A percentile compares a stretch with the other conserved stretches of the same genome.
Conservation (phyloP, 2,329 filamentous ascomycete genomes). For the Ceratocystis huliohia region DNA sequence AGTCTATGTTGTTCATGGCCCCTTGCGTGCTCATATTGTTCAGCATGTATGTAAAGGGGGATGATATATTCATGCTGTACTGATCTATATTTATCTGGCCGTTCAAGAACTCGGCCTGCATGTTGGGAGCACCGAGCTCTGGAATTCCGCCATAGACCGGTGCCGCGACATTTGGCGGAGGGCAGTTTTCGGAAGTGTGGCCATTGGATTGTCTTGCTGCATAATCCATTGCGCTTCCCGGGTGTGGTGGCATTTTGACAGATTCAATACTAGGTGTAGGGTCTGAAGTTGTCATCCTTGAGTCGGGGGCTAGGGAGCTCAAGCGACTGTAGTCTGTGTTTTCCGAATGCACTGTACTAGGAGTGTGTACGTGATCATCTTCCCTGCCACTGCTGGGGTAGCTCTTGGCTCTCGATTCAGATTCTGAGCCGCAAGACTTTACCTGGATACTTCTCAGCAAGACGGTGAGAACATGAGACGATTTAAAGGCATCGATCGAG, state of each 20-base stretch:
- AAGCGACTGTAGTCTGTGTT: background rate
- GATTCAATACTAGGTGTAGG: background rate
- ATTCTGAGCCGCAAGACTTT: background rate
- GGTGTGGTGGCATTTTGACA: background rate
- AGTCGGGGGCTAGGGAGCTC: background rate
- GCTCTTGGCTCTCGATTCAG: background rate
- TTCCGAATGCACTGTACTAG: background rate
- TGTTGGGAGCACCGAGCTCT: background rate
- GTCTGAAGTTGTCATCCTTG: background rate
- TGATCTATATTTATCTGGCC: background rate
- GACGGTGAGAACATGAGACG: slow-evolving; percentile 63
- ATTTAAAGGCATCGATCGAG: slow-evolving; percentile 85
- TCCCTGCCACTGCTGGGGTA: background rate
- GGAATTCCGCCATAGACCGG: background rate
- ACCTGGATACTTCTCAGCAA: slow-evolving; percentile 61
- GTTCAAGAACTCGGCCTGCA: background rate
- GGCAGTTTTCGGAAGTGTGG: too few species aligned
- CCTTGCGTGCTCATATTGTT: slow-evolving; percentile 31
- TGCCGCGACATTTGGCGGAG: background rate
- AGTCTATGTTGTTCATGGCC: slow-evolving; percentile 33
- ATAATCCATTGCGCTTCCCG: background rate
- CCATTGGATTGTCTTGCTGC: background rate
- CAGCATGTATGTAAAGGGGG: slow-evolving; percentile 34
- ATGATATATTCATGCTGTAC: background rate
- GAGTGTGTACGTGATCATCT: background rate